Evolutionary conservation across 768 basidiomycete species (phyloP).

Genomic region (Hericium erinaceus): DNA sequence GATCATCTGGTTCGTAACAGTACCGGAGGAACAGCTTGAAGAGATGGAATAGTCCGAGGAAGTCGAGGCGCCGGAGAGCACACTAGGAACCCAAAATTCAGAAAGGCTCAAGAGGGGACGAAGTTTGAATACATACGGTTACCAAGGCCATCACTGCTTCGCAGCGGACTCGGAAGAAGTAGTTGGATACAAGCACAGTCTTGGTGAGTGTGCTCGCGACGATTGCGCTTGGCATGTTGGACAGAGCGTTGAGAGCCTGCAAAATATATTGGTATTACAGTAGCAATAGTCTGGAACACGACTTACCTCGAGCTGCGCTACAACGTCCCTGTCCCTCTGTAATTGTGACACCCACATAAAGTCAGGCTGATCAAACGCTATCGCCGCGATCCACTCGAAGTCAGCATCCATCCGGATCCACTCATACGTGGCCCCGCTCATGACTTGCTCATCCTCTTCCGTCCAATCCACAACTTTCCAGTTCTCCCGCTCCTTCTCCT

Average conservation of each 20-base stretch:
- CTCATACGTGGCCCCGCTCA: constrained; percentile 96
- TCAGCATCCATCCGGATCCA: constrained; percentile 99
- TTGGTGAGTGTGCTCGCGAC: constrained; percentile 89
- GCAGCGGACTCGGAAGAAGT: constrained; percentile 92
- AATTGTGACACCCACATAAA: constrained; percentile 99
- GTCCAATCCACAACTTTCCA: constrained; percentile 99
- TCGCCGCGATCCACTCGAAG: constrained; percentile 95
- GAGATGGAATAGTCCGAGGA: constrained; percentile 88
- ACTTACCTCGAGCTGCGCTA: constrained; percentile 91
- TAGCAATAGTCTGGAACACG: neutral
- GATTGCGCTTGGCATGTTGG: constrained; percentile 72
- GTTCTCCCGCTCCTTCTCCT: constrained; percentile 82
- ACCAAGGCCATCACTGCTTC: constrained; percentile 86
- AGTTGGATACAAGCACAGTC: constrained; percentile 89
- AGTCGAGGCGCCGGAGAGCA: constrained; percentile 73
- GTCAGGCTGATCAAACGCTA: constrained; percentile 91
- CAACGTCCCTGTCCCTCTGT: constrained; percentile 91
- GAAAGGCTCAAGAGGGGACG: constrained; percentile 2
- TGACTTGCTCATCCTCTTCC: constrained; percentile 87
- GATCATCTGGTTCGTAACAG: constrained; percentile 82
- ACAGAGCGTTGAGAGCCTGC: constrained; percentile 85
- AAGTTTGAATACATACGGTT: constrained; percentile 39
- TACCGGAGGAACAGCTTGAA: constrained; percentile 91
- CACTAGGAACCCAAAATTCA: constrained; percentile 44
- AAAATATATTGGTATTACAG: constrained; percentile 8